A percentile compares a stretch with the other conserved stretches of the same genome.
Conservation (phyloP, 768 basidiomycete species). For the Russula sp. region DNA sequence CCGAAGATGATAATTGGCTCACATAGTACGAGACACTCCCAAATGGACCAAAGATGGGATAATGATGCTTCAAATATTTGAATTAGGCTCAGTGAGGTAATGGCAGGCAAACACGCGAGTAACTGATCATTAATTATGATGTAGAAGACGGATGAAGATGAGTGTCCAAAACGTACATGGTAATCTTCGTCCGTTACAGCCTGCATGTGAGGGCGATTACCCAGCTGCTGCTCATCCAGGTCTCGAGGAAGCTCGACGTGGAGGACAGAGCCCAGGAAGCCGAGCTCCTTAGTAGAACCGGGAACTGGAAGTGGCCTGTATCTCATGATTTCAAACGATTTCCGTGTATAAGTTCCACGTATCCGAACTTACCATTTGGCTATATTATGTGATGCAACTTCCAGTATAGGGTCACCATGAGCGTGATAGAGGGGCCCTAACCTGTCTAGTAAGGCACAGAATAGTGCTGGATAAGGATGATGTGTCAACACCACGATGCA, state of each 20-base stretch:
- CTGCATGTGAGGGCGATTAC: conserved; percentile 42
- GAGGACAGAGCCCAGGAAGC: conserved; percentile 76
- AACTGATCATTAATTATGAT: conserved; percentile 44
- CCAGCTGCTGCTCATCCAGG: conserved; percentile 70
- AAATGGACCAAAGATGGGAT: conserved; percentile 74
- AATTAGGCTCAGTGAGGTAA: conserved; percentile 53
- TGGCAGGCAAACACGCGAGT: conserved; percentile 59
- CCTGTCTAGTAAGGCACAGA: conserved; percentile 58
- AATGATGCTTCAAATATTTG: conserved; percentile 61
- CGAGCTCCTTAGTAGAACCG: conserved; percentile 70
- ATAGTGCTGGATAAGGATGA: conserved; percentile 79
- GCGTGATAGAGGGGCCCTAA: conserved; percentile 72
- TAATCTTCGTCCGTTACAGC: conserved; percentile 27
- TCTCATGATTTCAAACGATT: conserved; percentile 36
- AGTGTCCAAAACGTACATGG: conserved; percentile 18
- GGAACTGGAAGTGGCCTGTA: conserved; percentile 74
- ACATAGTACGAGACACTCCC: conserved; percentile 91
- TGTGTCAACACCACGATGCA: conserved; percentile 81
- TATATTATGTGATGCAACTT: conserved; percentile 83
- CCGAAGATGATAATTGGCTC: conserved; percentile 89
- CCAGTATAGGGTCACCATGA: conserved; percentile 78
- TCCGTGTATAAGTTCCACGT: neutral
- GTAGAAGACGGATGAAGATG: neutral
- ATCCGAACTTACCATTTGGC: conserved; percentile 64
- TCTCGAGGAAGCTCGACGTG: conserved; percentile 67